Evolutionary conservation across 768 basidiomycete genomes (phyloP), one percentile per base, ranked within the genome.

Genomic region (Tephrocybe sp.): DNA sequence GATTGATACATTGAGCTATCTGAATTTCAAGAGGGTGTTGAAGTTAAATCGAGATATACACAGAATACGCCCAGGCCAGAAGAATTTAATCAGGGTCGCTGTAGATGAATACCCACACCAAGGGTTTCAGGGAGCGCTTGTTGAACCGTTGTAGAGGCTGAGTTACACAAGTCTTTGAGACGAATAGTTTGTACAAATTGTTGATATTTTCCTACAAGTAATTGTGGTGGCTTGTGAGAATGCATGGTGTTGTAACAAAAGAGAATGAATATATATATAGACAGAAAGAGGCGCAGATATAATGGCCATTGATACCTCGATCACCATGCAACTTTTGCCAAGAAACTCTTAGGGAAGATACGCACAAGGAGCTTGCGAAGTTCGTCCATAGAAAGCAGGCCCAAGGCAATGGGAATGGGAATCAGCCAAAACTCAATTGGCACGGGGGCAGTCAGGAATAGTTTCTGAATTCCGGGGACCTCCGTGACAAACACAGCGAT

Each of bases 361-460:
- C 56, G 52, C 10, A 76, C 75, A 11, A 76, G 55, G 41, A 74
- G 52, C 58, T 78, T 78, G 19, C 76, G 65, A 2, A 69, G 49
- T 52, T 78, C 77, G 45, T 78, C 76, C 36, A 75, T 55, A 8
- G 59, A 61, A 50, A 78, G 55, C 6, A 78, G 62, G 1, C 59
- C 74, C 12, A 71, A 36, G 1, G 72, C 77, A 39, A 77, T 75
- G 2, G 61, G 65, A 46, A 77, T 72, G 3, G 77, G 76, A 26
- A 74, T 62, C n/a, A 73, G 69, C 77, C 77, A 78, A 60, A 75
- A 78, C 70, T 71, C 74, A 2, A 64, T 62, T 4, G 72, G 75
- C 35, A 77, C 76, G 8, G 74, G 70, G 2, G 70, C 59, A 9
- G 75, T 78, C 6, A 32, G 32, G 44, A 78, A 78, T 16, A 77